A percentile compares a stretch with the other conserved stretches of the same genome.
Evolutionary conservation across 176 grass and related monocot genomes (phyloP).

Genomic region (Echinochloa phyllopogon): DNA sequence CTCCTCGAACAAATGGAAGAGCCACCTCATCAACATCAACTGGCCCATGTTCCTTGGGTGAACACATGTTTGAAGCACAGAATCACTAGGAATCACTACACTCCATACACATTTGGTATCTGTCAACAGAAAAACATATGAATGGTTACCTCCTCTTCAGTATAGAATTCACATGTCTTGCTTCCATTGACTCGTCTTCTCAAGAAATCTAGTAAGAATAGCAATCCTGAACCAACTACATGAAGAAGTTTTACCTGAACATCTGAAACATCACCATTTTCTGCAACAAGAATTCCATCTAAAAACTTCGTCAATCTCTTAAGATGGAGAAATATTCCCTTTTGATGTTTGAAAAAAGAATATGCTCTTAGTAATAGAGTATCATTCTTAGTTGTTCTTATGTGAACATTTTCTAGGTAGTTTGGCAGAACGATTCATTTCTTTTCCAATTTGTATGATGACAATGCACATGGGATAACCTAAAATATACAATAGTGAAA

Average conservation of each 20-base stretch:
- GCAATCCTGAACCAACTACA: conserved; percentile 1
- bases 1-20: conserved; percentile 17
- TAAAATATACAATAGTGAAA: conserved; percentile 17
- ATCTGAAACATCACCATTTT: not conserved
- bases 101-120: not conserved
- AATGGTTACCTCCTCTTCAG: not conserved
- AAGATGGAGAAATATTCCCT: not conserved
- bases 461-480: not conserved
- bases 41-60: not conserved
- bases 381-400: conserved; percentile 15
- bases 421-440: not conserved
- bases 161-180: not conserved
- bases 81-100: not conserved
- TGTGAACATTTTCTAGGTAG: not conserved
- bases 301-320: conserved; percentile 14
- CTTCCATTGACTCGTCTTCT: not conserved
- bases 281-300: conserved; percentile 13
- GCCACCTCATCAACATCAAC: not conserved
- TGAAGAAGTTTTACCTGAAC: not conserved
- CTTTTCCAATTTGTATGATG: not conserved
- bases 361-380: conserved; percentile 19
- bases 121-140: not conserved
- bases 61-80: not conserved
- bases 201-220: conserved; percentile 15
- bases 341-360: not conserved